Base-by-base conservation (phyloP, 2,329 filamentous ascomycete genomes). In the Tricladium varicosporioides region DNA sequence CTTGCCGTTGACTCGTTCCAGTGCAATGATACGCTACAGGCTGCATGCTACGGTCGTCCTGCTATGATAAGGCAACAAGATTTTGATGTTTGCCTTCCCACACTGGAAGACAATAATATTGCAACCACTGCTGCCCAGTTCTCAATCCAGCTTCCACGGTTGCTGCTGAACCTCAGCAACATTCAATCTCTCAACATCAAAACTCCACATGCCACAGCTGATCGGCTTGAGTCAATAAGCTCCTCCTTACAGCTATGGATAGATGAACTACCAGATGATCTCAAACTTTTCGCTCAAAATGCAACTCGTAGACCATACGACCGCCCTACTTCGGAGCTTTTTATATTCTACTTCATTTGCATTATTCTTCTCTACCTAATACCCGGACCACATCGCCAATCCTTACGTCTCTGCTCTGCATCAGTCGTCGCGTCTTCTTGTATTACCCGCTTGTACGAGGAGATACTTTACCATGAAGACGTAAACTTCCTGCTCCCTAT, bases 391-490 rank as follows among this genome's bases (percentile, higher is more conserved):
- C 36, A 40, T 10, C 36, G 36, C 4, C 36, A 40, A 5, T 13
- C 31, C 27, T 15, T 13, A 43, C 44, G 11, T 49, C 32, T 33
- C 14, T 46, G n/a, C 11, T 32, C 36, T 10, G 36, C 36, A 5
- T 49, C 53, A 9, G n/a, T 48, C 19, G 42, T 54, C 16, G 53
- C 53, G 16, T 48, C 44, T 18, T 54, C 53, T 14, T 54, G 44
- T 27, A 43, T 48, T 45, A 18, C 46, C 32, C 15, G 15, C 5
- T 22, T 54, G 11, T 54, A 49, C 22, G 46, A 54, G n/a, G 53
- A 54, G 19, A 49, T 54, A 11, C 13, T 48, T 16, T 49, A 36
- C 33, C 22, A 44, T 11, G 31, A 54, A 32, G 31, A 54, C 15
- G 22, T 36, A 2, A 36, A 3, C 14, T 54, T 2, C 32, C 45